Evolutionary conservation across 139 green algal genomes (phyloP).

Genomic region (Protoeuglena noctilucae): DNA sequence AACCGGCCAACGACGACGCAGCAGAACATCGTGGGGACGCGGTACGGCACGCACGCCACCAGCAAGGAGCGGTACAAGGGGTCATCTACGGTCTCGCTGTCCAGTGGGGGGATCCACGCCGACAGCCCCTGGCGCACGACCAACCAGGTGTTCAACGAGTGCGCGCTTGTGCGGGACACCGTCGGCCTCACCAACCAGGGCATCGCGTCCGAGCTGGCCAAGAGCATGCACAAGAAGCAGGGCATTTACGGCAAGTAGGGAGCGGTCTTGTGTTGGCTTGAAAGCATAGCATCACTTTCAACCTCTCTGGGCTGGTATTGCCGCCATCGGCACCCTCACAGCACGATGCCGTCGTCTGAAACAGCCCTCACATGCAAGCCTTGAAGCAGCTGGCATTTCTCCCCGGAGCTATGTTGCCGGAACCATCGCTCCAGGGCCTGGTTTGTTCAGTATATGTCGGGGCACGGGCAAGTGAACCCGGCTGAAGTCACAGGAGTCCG

Average conservation of each 20-base stretch:
- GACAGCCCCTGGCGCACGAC: conserved; percentile 32
- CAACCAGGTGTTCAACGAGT: conserved; percentile 38
- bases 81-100: conserved; percentile 21
- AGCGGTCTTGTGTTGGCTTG: too few relatives aligned
- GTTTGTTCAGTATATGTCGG: too few relatives aligned
- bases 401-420: too few relatives aligned
- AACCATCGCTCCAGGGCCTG: too few relatives aligned
- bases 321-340: too few relatives aligned
- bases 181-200: conserved; percentile 30
- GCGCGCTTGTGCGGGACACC: conserved; percentile 18
- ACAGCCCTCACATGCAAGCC: too few relatives aligned
- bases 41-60: conserved; percentile 30
- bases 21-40: conserved; percentile 24
- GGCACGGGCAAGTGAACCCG: too few relatives aligned
- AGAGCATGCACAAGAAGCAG: conserved; percentile 33
- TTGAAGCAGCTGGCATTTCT: too few relatives aligned
- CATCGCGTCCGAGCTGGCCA: conserved; percentile 26
- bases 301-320: too few relatives aligned
- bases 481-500: too few relatives aligned
- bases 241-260: conserved; percentile 23
- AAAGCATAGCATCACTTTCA: too few relatives aligned
- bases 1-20: conserved; percentile 40
- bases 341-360: too few relatives aligned
- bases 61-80: conserved; percentile 24
- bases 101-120: conserved; percentile 21